These are phyloP conservation scores for Aspergillus vadensis DNA, from an alignment of 2,329 filamentous ascomycete genomes.

Conservation along the genomic window DNA sequence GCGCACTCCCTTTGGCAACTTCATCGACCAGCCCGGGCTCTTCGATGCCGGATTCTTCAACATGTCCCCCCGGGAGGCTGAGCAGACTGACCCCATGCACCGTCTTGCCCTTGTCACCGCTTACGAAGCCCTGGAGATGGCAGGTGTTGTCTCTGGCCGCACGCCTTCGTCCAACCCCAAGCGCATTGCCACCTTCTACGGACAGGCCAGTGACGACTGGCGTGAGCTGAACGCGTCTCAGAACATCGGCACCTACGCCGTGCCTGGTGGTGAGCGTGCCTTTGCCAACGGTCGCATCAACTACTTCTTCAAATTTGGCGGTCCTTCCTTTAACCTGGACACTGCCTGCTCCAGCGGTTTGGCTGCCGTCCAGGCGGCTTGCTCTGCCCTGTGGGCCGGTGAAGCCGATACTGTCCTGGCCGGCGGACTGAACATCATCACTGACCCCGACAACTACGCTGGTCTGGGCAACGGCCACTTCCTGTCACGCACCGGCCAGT, in stretches of 20 bases:
- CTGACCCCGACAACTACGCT: constrained; percentile 76
- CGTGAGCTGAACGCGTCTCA: too few relatives aligned
- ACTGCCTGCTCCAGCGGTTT: constrained; percentile 67
- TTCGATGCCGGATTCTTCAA: constrained; percentile 48
- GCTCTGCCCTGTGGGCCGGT: constrained; percentile 69
- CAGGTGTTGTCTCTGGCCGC: constrained; percentile 70
- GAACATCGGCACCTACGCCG: too few relatives aligned
- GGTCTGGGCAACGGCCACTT: constrained; percentile 61
- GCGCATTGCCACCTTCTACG: constrained; percentile 58
- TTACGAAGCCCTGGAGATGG: constrained; percentile 78
- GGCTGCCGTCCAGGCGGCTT: constrained; percentile 69
- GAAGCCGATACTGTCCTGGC: constrained; percentile 80
- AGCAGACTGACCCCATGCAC: constrained; percentile 78
- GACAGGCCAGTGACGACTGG: too few relatives aligned
- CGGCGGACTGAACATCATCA: constrained; percentile 71
- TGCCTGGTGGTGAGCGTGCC: constrained; percentile 41
- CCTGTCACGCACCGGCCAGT: constrained; percentile 44
- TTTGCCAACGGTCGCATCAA: constrained; percentile 67
- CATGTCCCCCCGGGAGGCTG: constrained; percentile 67
- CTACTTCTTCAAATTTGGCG: constrained; percentile 74
- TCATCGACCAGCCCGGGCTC: constrained; percentile 38
- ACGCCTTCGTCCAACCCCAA: constrained; percentile 64
- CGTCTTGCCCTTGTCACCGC: constrained; percentile 73
- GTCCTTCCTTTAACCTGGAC: constrained; percentile 70
- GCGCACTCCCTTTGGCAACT: constrained; percentile 31